Base-by-base conservation (phyloP, 2,329 filamentous ascomycete genomes). In the Colletotrichum eremochloae region DNA sequence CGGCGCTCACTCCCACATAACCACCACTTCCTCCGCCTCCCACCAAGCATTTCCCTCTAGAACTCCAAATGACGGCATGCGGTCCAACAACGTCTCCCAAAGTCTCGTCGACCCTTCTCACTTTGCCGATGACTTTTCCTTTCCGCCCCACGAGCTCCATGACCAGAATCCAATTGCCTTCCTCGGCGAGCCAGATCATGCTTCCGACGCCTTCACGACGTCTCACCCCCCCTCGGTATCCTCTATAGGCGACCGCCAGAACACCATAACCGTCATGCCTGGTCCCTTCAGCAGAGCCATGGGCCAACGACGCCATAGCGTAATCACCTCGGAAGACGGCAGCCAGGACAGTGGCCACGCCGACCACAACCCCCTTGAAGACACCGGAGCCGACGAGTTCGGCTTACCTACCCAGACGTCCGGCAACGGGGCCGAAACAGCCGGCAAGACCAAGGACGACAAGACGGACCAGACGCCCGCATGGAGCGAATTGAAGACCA, bases 401-500 rank as follows among this genome's bases (percentile, higher is more conserved):
- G 89, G 87, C 12, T 79, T 90, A 46, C 82, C 84, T 24, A 82
- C 81, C 46, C 81, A 82, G 57, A 82, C 81, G 24, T 82, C 83
- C 38, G 83, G 82, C 44, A 88, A 90, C 76, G 85, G 86, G 18
- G 86, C 84, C n/a, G 89, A 90, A 64, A 77, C 87, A 31, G 86
- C 85, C 29, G 83, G 82, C 62, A 88, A 87, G 76, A 76, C 81
- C 44, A 90, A 88, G 77, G 88, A 90, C 63, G 87, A 89, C 72
- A 91, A 90, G 74, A 81, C 86, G 7, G 89, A 89, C 63, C 84
- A 87, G 11, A 84, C 88, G 11, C 91, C 92, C 18, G 86, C 91
- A 18, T 96, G 93, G 93, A 95, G 90, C 76, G 93, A 96, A 79
- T 85, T 95, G 75, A 96, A 96, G 81, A 96, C 93, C 4, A 96